Conservation (phyloP, 345 rosid genomes). For the Salix viminalis region DNA sequence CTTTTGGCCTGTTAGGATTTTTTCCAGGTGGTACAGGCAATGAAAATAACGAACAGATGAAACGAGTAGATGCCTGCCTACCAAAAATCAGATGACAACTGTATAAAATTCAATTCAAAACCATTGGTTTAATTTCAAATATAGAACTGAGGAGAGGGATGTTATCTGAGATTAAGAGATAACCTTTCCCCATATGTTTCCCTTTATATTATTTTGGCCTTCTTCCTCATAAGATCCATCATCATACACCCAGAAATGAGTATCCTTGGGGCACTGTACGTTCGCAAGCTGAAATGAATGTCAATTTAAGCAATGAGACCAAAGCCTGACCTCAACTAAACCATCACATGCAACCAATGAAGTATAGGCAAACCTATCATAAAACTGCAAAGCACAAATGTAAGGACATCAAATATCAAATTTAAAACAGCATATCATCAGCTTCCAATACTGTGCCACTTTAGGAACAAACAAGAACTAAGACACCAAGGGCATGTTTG, state of each 20-base stretch:
- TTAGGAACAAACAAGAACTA: not conserved
- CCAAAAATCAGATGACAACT: slow-evolving; percentile 34
- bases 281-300: slow-evolving; percentile 58
- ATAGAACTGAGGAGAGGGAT: not conserved
- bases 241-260: slow-evolving; percentile 91
- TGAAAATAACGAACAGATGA: slow-evolving; percentile 49
- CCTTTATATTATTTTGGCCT: slow-evolving; percentile 90
- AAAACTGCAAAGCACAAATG: not conserved
- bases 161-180: slow-evolving; percentile 20
- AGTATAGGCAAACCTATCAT: not conserved
- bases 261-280: slow-evolving; percentile 79
- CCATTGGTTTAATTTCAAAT: not conserved
- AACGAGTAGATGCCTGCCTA: slow-evolving; percentile 62
- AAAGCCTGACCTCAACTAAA: not conserved
- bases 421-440: not conserved
- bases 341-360: not conserved
- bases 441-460: not conserved
- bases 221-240: slow-evolving; percentile 94
- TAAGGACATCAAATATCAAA: not conserved
- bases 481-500: not conserved
- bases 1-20: slow-evolving; percentile 37
- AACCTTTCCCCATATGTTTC: slow-evolving; percentile 93
- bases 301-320: not conserved
- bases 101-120: slow-evolving; percentile 32
- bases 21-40: slow-evolving; percentile 53